Base-by-base conservation (phyloP, 2,329 filamentous ascomycete genomes). In the Thelonectria blattea region DNA sequence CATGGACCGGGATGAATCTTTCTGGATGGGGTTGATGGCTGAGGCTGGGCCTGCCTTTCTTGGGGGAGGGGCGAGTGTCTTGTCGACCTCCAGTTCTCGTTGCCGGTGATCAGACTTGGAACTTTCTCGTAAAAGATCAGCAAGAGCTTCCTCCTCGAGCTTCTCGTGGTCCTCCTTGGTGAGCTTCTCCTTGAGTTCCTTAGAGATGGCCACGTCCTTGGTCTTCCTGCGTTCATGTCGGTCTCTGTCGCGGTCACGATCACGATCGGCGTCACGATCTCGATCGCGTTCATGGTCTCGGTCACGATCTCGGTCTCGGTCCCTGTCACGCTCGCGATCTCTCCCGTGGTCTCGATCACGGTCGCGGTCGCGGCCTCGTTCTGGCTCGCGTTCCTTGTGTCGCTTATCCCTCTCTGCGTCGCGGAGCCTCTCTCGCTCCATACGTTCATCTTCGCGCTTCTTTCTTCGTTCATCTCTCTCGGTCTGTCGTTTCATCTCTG, bases 81-180 rank as follows among this genome's bases (percentile, higher is more conserved):
- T 78, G 60, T 87, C 85, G 41, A 87, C 76, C 64, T 88, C 85
- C 47, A 85, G 69, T 66, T 87, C 85, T 8, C 80, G 81, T 56
- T 82, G 79, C 60, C 82, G 81, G 3, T 77, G 74, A 3, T 77
- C 72, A 24, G 78, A 76, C 45, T 80, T 80, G 54, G 81, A 85
- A 72, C 84, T 87, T 67, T 87, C 85, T n/a, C 85, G 79, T 12
- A 88, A 72, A 14, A 88, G 78, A 61, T 88, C 83, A 18, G 81
- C 83, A 60, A 88, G 74, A 1, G 85, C 85, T 65, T 86, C 83
- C 66, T 83, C 80, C 66, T 88, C 85, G 8, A 88, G 78, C 17
- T 80, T 78, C 55, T 86, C 81, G 24, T 83, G 80, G 41, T 88
- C 84, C 64, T 87, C 85, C 61, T 85, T 82, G 7, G 83, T 83